Evolutionary conservation across 1,284 basidiomycete species (phyloP).

Genomic region (Microbotryum lychnidis-dioicae): DNA sequence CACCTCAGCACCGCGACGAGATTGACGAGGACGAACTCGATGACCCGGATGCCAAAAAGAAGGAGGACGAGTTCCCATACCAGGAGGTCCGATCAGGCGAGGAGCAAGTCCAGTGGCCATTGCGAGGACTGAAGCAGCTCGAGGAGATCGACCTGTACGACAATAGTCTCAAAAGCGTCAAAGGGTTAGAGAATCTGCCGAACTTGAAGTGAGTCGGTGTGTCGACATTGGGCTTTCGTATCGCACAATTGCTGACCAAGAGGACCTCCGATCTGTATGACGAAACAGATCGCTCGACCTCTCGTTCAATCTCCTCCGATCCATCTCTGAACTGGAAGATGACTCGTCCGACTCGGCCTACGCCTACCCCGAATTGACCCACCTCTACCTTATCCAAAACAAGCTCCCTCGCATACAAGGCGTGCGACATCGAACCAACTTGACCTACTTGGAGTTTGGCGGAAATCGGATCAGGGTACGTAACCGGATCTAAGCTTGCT

Average conservation of each 20-base stretch:
- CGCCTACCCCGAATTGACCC: constrained; percentile 45
- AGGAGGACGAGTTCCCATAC: constrained; percentile 29
- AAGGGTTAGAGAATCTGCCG: constrained; percentile 55
- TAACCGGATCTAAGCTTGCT: background rate
- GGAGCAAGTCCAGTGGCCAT: constrained; percentile 45
- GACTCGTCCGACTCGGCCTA: constrained; percentile 52
- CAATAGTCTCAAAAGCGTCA: constrained; percentile 74
- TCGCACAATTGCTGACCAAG: constrained; percentile 2
- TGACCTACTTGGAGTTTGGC: constrained; percentile 82
- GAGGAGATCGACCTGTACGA: constrained; percentile 94
- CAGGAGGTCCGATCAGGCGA: constrained; percentile 4
- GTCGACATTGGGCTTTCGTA: background rate
- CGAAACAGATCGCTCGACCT: constrained; percentile 67
- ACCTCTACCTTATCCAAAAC: constrained; percentile 93
- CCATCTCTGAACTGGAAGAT: constrained; percentile 53
- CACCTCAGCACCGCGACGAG: constrained; percentile 4
- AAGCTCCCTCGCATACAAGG: constrained; percentile 71
- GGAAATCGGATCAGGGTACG: constrained; percentile 77
- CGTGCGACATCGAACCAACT: constrained; percentile 49
- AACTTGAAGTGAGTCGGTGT: constrained; percentile 57
- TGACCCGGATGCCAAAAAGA: constrained; percentile 30
- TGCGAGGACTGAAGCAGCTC: constrained; percentile 58
- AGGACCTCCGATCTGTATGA: background rate
- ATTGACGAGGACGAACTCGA: constrained; percentile 26
- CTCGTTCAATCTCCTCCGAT: constrained; percentile 83